Base-by-base conservation (phyloP, 23 red algal species). In the Gracilaria caudata region DNA sequence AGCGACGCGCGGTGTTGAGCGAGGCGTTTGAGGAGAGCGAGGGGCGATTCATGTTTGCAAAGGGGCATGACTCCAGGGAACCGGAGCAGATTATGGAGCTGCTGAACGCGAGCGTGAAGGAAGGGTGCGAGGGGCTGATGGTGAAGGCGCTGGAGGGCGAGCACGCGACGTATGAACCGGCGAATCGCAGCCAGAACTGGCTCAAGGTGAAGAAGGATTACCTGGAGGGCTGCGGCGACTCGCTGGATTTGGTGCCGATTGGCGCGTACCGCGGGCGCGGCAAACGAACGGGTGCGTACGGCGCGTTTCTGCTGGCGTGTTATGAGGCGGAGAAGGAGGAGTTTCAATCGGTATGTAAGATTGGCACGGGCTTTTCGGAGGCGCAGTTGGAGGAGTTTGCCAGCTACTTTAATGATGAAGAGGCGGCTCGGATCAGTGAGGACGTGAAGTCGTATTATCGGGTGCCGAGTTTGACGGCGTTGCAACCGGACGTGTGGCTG, bases 181-280 rank as follows among this genome's bases (percentile, higher is more conserved):
- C 93, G 7, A 99, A 99, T 86, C 64, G 97, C 38, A 93, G 90
- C 24, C 92, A 95, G 68, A 95, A 99, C 81, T 99, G 97, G 97
- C 81, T 99, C 53, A 99, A 99, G 78, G 84, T 99, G 37, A 99
- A 99, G 78, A 99, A 99, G 78, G 97, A 99, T 85, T 99, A 99
- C 58, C 75, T 99, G 4, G 81, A 90, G 33, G 86, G 84, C 5
- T 78, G 94, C 24, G 94, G 93, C 12, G 97, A 99, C 64, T 94
- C 93, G 20, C 89, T 99, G 17, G 97, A 99, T 53, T 79, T 99
- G 37, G 92, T 99, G 20, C 97, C 97, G 12, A 99, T 99, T 47
- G 97, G 91, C 35, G 97, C 81, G 3, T 99, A 95, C 65, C 83
- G 83, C 57, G 97, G 97, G 7, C 82, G 86, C 21, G 97, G 97